These are phyloP conservation scores for Monosporascus sp. DNA, from an alignment of 2,329 filamentous ascomycete genomes.

Conservation along the genomic window DNA sequence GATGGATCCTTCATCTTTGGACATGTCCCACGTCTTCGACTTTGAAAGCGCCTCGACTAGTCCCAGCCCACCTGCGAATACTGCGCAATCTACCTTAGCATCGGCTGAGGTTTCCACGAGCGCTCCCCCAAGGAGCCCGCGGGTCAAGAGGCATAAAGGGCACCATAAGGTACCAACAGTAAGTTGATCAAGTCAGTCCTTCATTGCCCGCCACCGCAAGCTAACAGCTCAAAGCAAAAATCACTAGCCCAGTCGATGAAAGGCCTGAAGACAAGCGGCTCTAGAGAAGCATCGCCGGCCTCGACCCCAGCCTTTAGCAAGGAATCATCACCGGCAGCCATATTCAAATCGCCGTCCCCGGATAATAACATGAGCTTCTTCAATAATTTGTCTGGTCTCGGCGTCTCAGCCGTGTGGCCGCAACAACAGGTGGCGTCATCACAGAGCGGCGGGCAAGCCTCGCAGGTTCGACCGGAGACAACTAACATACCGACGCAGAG, in stretches of 20 bases:
- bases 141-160: constrained; percentile 22
- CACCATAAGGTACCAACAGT: constrained; percentile 23
- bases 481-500: constrained; percentile 7
- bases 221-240: constrained; percentile 39
- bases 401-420: constrained; percentile 31
- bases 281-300: constrained; percentile 51
- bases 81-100: constrained; percentile 12
- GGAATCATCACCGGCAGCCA: constrained; percentile 43
- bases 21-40: constrained; percentile 41
- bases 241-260: constrained; percentile 47
- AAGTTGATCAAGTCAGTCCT: constrained; percentile 6
- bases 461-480: constrained; percentile 9
- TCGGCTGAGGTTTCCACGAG: constrained; percentile 5
- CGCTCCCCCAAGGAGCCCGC: constrained; percentile 12
- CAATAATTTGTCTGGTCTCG: constrained; percentile 17
- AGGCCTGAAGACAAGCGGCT: constrained; percentile 40
- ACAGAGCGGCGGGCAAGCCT: constrained; percentile 2
- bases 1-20: constrained; percentile 14
- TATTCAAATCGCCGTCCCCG: constrained; percentile 45
- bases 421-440: constrained; percentile 10
- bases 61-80: constrained; percentile 33
- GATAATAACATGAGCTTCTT: constrained; percentile 35
- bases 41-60: constrained; percentile 56
- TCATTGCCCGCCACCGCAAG: constrained; percentile 7
- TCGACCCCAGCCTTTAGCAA: constrained; percentile 48